These are phyloP conservation scores for Citrullus mucosospermus DNA, from an alignment of 306 rosid species.

Conservation along the genomic window DNA sequence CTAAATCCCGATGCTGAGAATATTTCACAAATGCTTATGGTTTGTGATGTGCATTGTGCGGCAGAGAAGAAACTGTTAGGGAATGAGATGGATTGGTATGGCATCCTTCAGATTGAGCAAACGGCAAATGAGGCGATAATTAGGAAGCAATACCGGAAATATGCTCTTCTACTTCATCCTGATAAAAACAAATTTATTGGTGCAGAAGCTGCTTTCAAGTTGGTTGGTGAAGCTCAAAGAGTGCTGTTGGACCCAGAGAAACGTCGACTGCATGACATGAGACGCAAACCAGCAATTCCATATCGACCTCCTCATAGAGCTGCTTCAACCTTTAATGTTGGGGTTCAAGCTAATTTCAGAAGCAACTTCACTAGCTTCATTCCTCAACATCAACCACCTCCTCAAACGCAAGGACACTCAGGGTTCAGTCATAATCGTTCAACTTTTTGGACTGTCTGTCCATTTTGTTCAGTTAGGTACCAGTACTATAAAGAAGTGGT, in stretches of 20 bases:
- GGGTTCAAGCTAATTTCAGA: slow-evolving; percentile 32
- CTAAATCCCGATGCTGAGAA: slow-evolving; percentile 75
- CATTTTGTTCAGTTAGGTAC: slow-evolving; percentile 48
- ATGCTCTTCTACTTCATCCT: slow-evolving; percentile 92
- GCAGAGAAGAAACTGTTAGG: slow-evolving; percentile 44
- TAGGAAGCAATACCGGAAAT: slow-evolving; percentile 78
- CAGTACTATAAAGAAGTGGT: slow-evolving; percentile 42
- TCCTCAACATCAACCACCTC: slow-evolving; percentile 34
- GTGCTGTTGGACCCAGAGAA: slow-evolving; percentile 63
- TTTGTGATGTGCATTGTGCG: slow-evolving; percentile 81
- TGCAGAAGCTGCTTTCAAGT: slow-evolving; percentile 93
- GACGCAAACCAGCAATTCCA: slow-evolving; percentile 22
- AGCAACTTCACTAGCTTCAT: slow-evolving; percentile 22
- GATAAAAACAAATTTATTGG: slow-evolving; percentile 92
- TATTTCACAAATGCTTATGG: slow-evolving; percentile 61
- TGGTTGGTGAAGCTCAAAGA: slow-evolving; percentile 82
- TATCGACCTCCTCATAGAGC: slow-evolving; percentile 28
- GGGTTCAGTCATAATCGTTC: slow-evolving; percentile 23
- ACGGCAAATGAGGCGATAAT: slow-evolving; percentile 56
- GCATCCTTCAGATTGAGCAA: slow-evolving; percentile 64
- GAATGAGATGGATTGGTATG: slow-evolving; percentile 65
- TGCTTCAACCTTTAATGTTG: slow-evolving; percentile 23
- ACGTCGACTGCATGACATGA: slow-evolving; percentile 47
- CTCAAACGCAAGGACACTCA: slow-evolving; percentile 32
- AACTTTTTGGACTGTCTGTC: slow-evolving; percentile 76